phyloP scores from a whole-genome alignment of 2,329 filamentous ascomycete species.

The Botrytis elliptica region DNA sequence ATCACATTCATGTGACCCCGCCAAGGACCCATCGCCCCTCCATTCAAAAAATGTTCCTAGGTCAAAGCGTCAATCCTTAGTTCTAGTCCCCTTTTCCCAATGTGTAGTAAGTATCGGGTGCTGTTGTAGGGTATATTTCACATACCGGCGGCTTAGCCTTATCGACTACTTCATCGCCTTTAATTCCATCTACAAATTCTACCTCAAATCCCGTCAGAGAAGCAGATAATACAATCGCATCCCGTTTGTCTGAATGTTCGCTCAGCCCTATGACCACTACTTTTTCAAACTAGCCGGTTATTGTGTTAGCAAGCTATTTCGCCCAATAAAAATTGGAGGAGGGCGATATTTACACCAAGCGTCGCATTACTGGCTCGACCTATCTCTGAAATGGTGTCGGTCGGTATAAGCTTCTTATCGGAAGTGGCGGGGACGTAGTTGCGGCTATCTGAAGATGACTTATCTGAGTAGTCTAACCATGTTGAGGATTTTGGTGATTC shows the following conservation, averaged over 20 bases:
- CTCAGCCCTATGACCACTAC: conserved; percentile 49
- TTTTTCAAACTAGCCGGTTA: conserved; percentile 41
- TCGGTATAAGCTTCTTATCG: background rate
- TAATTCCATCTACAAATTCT: conserved; percentile 46
- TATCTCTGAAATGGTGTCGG: conserved; percentile 9
- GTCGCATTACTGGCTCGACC: conserved; percentile 5
- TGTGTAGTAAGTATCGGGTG: background rate
- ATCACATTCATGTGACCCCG: conserved; percentile 44
- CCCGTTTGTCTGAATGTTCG: conserved; percentile 49
- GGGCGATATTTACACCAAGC: background rate
- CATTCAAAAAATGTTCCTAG: conserved; percentile 10
- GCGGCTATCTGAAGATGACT: background rate
- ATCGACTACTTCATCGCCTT: conserved; percentile 42
- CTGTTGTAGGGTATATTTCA: background rate
- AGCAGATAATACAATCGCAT: conserved; percentile 46
- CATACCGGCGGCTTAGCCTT: conserved; percentile 43
- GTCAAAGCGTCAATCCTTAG: background rate
- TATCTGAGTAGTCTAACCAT: conserved; percentile 16
- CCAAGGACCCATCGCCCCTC: conserved; percentile 43
- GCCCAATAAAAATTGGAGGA: background rate
- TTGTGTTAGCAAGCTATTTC: background rate
- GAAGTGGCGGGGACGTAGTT: conserved; percentile 1
- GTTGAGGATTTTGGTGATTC: background rate
- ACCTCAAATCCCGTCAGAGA: conserved; percentile 45
- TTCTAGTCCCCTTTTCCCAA: background rate